A percentile compares a stretch with the other conserved stretches of the same genome.
phyloP scores from a whole-genome alignment of 148 eudicot genomes.

The Camellia lanceoleosa region DNA sequence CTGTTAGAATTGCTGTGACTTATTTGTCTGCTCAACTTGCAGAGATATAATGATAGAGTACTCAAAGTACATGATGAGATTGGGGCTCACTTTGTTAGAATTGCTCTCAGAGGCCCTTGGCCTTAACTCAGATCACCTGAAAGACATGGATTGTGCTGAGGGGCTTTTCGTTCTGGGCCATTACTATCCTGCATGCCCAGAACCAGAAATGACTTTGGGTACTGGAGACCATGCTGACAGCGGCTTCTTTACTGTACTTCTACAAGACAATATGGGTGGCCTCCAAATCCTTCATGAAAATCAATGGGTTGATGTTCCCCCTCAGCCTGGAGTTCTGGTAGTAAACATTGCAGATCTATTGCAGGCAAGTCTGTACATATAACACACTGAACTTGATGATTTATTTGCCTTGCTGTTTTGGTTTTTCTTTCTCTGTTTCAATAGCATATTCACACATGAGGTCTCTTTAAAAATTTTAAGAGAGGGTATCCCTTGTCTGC shows the following conservation, averaged over 20 bases:
- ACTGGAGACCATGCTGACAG: slow-evolving; percentile 28
- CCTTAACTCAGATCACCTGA: slow-evolving; percentile 22
- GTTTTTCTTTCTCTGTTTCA: no score
- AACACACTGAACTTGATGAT: no score
- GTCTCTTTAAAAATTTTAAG: no score
- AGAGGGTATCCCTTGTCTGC: no score
- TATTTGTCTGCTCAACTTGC: not conserved
- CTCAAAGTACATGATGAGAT: slow-evolving; percentile 24
- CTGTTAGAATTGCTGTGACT: no score
- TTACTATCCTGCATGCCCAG: slow-evolving; percentile 41
- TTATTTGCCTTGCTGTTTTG: no score
- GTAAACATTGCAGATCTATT: slow-evolving; percentile 6
- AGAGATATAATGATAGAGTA: slow-evolving; percentile 28
- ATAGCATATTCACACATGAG: no score
- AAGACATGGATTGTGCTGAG: slow-evolving; percentile 33
- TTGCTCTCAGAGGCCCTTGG: slow-evolving; percentile 31
- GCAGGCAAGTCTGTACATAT: not conserved
- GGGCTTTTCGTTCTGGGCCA: slow-evolving; percentile 18
- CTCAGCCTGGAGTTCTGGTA: not conserved
- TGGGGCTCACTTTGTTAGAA: slow-evolving; percentile 13
- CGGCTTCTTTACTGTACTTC: slow-evolving; percentile 31
- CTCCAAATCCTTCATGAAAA: slow-evolving; percentile 10
- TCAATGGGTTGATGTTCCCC: slow-evolving; percentile 10
- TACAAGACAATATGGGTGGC: slow-evolving; percentile 5
- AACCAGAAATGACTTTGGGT: slow-evolving; percentile 32